A percentile compares a stretch with the other conserved stretches of the same genome.
phyloP scores from a whole-genome alignment of 2,329 filamentous ascomycete species.

The Aureobasidium sp. region DNA sequence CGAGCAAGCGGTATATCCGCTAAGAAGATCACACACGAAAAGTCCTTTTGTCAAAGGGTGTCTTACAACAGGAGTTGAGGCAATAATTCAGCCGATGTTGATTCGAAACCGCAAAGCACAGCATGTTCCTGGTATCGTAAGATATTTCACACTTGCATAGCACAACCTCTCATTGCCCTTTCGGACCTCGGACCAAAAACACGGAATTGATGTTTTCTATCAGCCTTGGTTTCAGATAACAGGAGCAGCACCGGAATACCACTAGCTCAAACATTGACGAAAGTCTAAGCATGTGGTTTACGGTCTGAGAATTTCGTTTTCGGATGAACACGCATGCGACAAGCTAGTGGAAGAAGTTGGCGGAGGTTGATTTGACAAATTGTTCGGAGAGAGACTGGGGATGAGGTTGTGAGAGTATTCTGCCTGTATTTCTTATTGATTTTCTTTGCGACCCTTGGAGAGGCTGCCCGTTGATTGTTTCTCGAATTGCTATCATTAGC shows the following conservation, averaged over 20 bases:
- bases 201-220: neutral
- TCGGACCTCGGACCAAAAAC: neutral
- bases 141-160: neutral
- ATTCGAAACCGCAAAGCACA: neutral
- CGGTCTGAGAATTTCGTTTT: neutral
- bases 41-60: neutral
- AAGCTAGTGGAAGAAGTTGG: neutral
- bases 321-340: neutral
- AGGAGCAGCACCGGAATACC: neutral
- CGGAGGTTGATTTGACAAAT: neutral
- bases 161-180: neutral
- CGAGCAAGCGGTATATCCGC: neutral
- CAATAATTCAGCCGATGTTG: neutral
- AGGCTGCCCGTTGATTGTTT: neutral
- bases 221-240: neutral
- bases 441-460: neutral
- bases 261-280: neutral
- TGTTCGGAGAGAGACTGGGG: neutral
- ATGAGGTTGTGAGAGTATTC: neutral
- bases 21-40: neutral
- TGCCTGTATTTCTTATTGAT: slow-evolving; percentile 1
- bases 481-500: neutral
- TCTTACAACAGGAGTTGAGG: neutral
- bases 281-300: neutral
- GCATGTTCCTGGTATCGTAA: neutral